Base-by-base conservation (phyloP, 2,329 filamentous ascomycete species). In the Peltaster fructicola region DNA sequence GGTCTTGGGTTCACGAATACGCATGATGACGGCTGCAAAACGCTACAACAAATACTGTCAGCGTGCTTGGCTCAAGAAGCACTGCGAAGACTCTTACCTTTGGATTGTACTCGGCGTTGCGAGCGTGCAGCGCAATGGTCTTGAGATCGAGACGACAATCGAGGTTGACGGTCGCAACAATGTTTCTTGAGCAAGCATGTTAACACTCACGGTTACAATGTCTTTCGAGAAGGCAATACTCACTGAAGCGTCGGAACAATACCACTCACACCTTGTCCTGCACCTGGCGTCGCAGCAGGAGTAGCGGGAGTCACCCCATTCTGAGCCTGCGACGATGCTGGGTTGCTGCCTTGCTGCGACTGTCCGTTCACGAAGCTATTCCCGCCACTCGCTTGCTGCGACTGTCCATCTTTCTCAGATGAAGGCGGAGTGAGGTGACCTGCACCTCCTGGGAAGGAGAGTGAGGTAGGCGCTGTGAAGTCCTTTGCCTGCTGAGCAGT, bases 1-100 rank as follows among this genome's bases (percentile, higher is more conserved):
- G 4, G 88, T 98, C 65, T 98, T 98, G 32, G 88, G 88, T 47
- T 98, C 88, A 47, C 88, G 84, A 42, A 98, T 98, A 61, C 88
- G 82, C 88, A 98, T 95, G 56, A 98, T 95, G 38, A 95, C 85
- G 50, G 85, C 85, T 44, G 85, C 88, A 51, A 95, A 95, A 76
- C 85, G 85, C 82, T 91, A 60, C 16, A 12, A 38, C 9, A 15
- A 5, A 29, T 30, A 22, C 30, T 25, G 30, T 17, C 13, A 26
- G 32, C 36, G 40, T 43, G 52, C 3, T 15, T 10, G 15, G 11
- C 22, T 11, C 34, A 26, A 31, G 39, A 48, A 48, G 43, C 46
- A 16, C 8, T 19, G 21, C 14, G 20, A 29, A 15, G 20, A 16
- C 21, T 27, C 43, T 57, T 79, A 85, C 79, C 78, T 93, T 92